Base-by-base conservation (phyloP, 208 protist species). In the Strigomonas galati region DNA sequence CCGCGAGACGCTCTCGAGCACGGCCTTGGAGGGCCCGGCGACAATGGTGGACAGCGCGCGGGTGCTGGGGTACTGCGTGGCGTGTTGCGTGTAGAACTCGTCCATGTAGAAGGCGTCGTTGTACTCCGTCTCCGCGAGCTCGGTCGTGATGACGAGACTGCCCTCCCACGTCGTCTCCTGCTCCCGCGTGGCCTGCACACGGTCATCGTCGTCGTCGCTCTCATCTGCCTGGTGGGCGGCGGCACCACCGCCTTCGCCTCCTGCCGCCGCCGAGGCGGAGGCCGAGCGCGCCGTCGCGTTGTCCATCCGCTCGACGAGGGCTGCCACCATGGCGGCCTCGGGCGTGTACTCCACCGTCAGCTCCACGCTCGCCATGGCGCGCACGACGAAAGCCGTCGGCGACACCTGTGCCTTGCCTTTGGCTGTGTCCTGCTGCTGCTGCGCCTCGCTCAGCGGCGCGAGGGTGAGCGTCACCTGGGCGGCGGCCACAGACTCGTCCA, bases 31-130 rank as follows among this genome's bases (percentile, higher is more conserved):
- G 1, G 21, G 58, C 23, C 58, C 58, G 12, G 67, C 60, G 14
- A 49, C 35, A 0, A 24, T 64, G 26, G n/a, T 53, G 12, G 43
- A 30, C 21, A 17, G 43, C 44, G 72, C 43, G 23, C 87, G 77
- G 44, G 71, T 71, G 28, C 72, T 82, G 7, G 85, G 87, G 72
- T 90, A 94, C 31, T 74, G 67, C 4, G 71, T 71, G 9, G 78
- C 68, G 77, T 97, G 28, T n/a, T 72, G 31, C 9, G 79, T 67
- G 81, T 97, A 97, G 67, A 94, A 97, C 59, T 94, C 91, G 59
- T 94, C 87, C 43, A 97, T 84, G 43, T 94, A 68, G 74, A 97
- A 97, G 12, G 77, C 52, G 61, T 97, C 88, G 76, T 97, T 97
- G 66, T 89, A 85, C 51, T 74, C 49, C 46, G 71, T 94, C 32